Conservation (phyloP, 2,329 filamentous ascomycete species). For the Parastagonospora avenae region DNA sequence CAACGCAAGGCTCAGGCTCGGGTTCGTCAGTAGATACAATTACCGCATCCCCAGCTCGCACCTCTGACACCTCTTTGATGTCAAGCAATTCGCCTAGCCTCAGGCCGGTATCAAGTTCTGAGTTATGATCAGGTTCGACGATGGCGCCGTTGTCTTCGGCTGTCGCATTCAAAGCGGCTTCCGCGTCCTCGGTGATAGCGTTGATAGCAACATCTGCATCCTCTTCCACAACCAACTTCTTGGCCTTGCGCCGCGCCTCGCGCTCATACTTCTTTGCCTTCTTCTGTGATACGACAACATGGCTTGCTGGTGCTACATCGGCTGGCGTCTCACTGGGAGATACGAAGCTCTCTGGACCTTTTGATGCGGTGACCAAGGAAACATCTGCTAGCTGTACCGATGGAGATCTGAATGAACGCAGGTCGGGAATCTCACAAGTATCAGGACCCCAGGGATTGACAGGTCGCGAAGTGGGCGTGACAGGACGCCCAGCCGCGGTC, state of each 20-base stretch:
- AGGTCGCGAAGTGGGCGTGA: not conserved
- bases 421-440: not conserved
- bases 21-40: not conserved
- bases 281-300: conserved; percentile 23
- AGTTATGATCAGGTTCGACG: not conserved
- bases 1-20: not conserved
- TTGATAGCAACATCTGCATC: not conserved
- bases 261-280: conserved; percentile 31
- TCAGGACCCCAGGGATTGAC: not conserved
- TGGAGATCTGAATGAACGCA: not conserved
- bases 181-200: not conserved
- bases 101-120: not conserved
- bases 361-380: not conserved
- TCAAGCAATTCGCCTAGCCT: no score
- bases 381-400: conserved; percentile 1
- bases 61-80: no score
- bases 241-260: conserved; percentile 26
- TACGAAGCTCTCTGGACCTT: conserved; percentile 9
- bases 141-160: no score
- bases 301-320: not conserved
- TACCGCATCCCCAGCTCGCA: no score
- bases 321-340: not conserved
- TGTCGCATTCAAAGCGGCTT: not conserved
- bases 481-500: not conserved
- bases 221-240: conserved; percentile 12